Percentiles rank a stretch among this genome's conserved stretches.
Evolutionary conservation across 179 eudicot genomes (phyloP).

Genomic region (Amaranthus tricolor): DNA sequence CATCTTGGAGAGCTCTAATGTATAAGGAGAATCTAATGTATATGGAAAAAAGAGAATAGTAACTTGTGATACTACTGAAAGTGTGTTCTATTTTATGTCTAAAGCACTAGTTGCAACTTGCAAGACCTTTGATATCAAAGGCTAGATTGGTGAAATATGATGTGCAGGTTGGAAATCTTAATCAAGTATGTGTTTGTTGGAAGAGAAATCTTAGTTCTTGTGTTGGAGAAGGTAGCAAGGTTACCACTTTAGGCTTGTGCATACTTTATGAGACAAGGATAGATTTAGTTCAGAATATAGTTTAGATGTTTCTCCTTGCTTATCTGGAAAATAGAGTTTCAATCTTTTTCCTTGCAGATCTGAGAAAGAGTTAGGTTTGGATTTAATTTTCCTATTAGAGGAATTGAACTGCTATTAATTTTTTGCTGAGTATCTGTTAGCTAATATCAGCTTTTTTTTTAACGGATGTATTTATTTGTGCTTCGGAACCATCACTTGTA

Average conservation of each 20-base stretch:
- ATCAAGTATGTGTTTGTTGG: background rate
- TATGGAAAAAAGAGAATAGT: background rate
- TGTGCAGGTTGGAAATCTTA: constrained; percentile 1
- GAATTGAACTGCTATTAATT: background rate
- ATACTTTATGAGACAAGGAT: too few relatives aligned
- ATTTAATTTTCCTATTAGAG: background rate
- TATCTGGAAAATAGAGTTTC: background rate
- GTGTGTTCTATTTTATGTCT: too few relatives aligned
- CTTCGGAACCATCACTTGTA: constrained; percentile 2
- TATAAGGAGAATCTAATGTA: background rate
- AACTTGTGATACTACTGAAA: background rate
- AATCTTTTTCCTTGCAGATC: too few relatives aligned
- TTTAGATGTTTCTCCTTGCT: too few relatives aligned
- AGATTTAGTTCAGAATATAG: too few relatives aligned
- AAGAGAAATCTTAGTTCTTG: too few relatives aligned
- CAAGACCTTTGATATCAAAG: background rate
- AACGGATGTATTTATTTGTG: background rate
- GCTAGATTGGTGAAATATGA: background rate
- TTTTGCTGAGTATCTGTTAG: background rate
- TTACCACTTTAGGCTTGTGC: too few relatives aligned
- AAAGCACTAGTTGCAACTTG: background rate
- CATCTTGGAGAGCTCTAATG: background rate
- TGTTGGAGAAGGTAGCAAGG: too few relatives aligned
- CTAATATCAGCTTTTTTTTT: background rate
- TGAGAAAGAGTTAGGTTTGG: background rate